Percentiles rank a stretch among this genome's conserved stretches.
Conservation (phyloP, 2,329 filamentous ascomycete genomes). For the Xylariales sp. region DNA sequence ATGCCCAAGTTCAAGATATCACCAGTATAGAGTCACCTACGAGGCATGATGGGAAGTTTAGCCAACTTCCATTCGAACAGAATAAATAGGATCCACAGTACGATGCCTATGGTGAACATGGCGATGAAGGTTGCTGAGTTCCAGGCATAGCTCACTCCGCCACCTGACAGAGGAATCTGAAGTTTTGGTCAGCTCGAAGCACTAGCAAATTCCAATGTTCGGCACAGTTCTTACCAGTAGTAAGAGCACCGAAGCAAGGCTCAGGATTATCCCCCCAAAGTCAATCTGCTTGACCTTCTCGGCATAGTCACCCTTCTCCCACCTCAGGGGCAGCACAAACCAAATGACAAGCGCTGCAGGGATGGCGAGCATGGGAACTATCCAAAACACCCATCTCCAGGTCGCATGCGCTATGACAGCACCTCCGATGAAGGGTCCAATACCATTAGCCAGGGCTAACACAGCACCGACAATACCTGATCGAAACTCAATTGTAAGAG, state of each 20-base stretch:
- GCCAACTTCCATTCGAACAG: slow-evolving; percentile 13
- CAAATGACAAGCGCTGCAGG: slow-evolving; percentile 6
- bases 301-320: slow-evolving; percentile 6
- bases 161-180: slow-evolving; percentile 17
- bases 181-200: not conserved
- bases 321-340: slow-evolving; percentile 10
- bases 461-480: slow-evolving; percentile 16
- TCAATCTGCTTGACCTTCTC: slow-evolving; percentile 17
- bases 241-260: slow-evolving; percentile 9
- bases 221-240: slow-evolving; percentile 10
- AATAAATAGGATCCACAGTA: slow-evolving; percentile 10
- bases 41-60: slow-evolving; percentile 14
- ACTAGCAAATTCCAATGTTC: not conserved
- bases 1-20: slow-evolving; percentile 42
- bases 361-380: slow-evolving; percentile 12
- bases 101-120: slow-evolving; percentile 11
- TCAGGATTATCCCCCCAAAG: slow-evolving; percentile 11
- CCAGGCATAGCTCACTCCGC: slow-evolving; percentile 14
- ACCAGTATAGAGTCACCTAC: not conserved
- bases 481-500: too few species aligned
- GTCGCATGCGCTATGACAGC: not conserved
- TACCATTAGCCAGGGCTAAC: slow-evolving; percentile 15
- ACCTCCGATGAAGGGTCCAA: slow-evolving; percentile 21
- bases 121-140: slow-evolving; percentile 10
- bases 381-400: slow-evolving; percentile 20